Percentiles rank a stretch among this genome's conserved stretches.
Evolutionary conservation across 2,329 filamentous ascomycete genomes (phyloP).

Genomic region (Diaporthe ilicicola): DNA sequence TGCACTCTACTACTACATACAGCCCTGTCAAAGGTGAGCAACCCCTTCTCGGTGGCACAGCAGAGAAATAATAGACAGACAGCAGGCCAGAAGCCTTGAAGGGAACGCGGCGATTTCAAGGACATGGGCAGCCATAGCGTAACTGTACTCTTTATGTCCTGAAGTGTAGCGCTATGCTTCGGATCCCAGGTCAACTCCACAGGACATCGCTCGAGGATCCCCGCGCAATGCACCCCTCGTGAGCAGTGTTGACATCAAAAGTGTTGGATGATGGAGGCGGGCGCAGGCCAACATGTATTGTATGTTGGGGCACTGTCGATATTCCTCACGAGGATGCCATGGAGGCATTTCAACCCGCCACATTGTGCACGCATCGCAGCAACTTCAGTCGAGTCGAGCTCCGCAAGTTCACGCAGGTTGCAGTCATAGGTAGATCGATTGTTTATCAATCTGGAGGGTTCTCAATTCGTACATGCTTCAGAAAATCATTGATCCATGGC

Average conservation of each 20-base stretch:
- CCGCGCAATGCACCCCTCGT: background rate
- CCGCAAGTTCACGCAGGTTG: too few species aligned
- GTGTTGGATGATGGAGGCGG: too few species aligned
- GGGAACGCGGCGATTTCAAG: background rate
- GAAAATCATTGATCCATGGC: background rate
- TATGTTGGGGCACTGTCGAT: too few species aligned
- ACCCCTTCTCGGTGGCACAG: too few species aligned
- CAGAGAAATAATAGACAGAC: too few species aligned
- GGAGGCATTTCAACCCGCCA: too few species aligned
- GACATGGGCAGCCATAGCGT: background rate
- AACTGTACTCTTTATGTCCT: background rate
- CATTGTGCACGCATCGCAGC: too few species aligned
- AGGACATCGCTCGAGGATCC: background rate
- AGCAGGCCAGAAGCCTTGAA: background rate
- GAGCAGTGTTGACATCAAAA: too few species aligned
- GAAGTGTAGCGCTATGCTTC: background rate
- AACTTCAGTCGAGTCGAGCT: background rate
- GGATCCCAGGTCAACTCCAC: background rate
- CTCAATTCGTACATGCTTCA: slow-evolving; percentile 6
- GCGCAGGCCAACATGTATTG: too few species aligned
- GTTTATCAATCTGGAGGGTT: background rate
- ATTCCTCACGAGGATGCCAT: too few species aligned
- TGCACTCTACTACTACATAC: too few species aligned
- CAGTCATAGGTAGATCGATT: background rate
- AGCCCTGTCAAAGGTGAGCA: background rate